Evolutionary conservation across 345 rosid species (phyloP).

Genomic region (Linum lewisii): DNA sequence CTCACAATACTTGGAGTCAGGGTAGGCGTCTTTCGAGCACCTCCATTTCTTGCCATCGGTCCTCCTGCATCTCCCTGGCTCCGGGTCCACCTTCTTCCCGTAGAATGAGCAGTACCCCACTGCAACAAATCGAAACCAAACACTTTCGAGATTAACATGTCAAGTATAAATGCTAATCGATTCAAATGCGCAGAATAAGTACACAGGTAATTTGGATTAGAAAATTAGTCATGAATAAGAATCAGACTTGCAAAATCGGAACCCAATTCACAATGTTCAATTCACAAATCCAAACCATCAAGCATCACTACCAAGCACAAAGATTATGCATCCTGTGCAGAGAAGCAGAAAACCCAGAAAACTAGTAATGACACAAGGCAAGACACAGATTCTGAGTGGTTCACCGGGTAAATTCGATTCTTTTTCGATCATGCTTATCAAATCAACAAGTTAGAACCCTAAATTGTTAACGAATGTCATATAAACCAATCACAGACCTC

Average conservation of each 20-base stretch:
- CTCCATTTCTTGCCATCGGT: constrained; percentile 31
- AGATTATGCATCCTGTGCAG: neutral
- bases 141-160: neutral
- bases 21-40: constrained; percentile 40
- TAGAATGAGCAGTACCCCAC: constrained; percentile 43
- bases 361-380: constrained; percentile 3
- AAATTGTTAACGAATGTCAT: too few species aligned
- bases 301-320: constrained; percentile 9
- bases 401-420: neutral
- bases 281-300: too few species aligned
- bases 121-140: constrained; percentile 21
- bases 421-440: too few species aligned
- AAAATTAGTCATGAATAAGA: too few species aligned
- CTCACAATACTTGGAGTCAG: constrained; percentile 26
- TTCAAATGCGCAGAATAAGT: neutral
- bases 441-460: too few species aligned
- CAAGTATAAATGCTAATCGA: too few species aligned
- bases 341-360: too few species aligned
- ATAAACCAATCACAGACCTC: too few species aligned
- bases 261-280: too few species aligned
- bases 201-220: too few species aligned
- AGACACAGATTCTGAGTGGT: neutral
- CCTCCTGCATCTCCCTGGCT: constrained; percentile 28
- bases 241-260: too few species aligned
- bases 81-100: constrained; percentile 35